Conservation (phyloP, 2,329 filamentous ascomycete genomes). For the Fusarium albidum region DNA sequence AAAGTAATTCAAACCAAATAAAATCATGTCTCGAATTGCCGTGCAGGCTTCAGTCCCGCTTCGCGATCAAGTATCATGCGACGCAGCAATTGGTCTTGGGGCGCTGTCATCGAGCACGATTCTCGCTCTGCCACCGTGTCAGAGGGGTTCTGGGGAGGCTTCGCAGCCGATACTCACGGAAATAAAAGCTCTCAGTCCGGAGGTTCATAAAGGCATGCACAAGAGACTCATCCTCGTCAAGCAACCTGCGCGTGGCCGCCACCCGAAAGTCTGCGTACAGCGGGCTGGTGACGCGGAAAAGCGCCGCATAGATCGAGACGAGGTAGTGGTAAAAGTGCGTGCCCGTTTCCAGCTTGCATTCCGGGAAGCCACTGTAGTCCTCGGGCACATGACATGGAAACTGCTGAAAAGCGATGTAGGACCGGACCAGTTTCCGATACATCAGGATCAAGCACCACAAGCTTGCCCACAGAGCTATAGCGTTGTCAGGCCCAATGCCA, state of each 20-base stretch:
- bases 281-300: constrained; percentile 41
- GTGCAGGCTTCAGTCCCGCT: constrained; percentile 34
- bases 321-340: constrained; percentile 42
- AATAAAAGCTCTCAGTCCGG: constrained; percentile 42
- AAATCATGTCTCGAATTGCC: constrained; percentile 12
- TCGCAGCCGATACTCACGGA: constrained; percentile 29
- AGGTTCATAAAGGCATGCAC: constrained; percentile 39
- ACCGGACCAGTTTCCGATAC: constrained; percentile 41
- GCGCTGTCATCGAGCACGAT: constrained; percentile 38
- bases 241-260: constrained; percentile 32
- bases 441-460: constrained; percentile 41
- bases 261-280: constrained; percentile 40
- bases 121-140: constrained; percentile 36
- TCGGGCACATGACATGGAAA: constrained; percentile 42
- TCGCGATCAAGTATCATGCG: constrained; percentile 41
- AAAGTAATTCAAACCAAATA: neutral
- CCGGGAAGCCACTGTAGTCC: constrained; percentile 40
- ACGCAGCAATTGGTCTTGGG: constrained; percentile 39
- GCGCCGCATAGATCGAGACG: constrained; percentile 40
- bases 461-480: constrained; percentile 40
- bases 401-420: constrained; percentile 41
- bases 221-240: constrained; percentile 36
- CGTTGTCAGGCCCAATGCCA: constrained; percentile 36
- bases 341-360: constrained; percentile 40
- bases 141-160: constrained; percentile 1